These are phyloP conservation scores for Aspergillus fijiensis DNA, from an alignment of 2,329 filamentous ascomycete genomes.

Conservation along the genomic window DNA sequence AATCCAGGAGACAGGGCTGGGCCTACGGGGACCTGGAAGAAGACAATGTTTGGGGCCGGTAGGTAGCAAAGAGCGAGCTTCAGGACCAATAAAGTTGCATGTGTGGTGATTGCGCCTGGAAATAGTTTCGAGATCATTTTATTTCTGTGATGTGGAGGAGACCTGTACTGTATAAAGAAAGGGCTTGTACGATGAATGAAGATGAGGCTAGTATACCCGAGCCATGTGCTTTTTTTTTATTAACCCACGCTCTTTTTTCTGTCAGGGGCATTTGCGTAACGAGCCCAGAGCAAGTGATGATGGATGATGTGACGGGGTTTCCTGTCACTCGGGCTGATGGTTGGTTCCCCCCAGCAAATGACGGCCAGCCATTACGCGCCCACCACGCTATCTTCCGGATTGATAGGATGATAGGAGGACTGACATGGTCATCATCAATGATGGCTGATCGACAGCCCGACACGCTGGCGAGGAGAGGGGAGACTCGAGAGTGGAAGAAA, in stretches of 20 bases:
- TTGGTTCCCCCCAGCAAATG: conserved; percentile 16
- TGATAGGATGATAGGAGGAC: conserved; percentile 12
- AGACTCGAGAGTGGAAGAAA: no score
- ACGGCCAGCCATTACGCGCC: conserved; percentile 25
- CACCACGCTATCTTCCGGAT: conserved; percentile 5
- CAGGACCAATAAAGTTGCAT: not conserved
- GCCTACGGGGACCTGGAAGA: conserved; percentile 37
- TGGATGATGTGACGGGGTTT: not conserved
- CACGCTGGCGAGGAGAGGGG: conserved; percentile 13
- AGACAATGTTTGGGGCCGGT: conserved; percentile 38
- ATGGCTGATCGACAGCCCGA: conserved; percentile 19
- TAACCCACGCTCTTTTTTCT: not conserved
- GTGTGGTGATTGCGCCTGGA: not conserved
- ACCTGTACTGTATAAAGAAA: no score
- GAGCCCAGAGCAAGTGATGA: not conserved
- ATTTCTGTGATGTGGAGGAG: no score
- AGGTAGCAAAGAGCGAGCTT: conserved; percentile 10
- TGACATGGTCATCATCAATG: conserved; percentile 13
- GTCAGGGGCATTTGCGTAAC: not conserved
- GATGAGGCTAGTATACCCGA: not conserved
- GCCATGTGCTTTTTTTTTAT: not conserved
- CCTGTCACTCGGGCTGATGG: not conserved
- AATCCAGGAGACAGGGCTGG: conserved; percentile 18
- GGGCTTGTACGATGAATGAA: not conserved
- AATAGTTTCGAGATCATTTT: not conserved